These are phyloP conservation scores for Funneliformis caledonium DNA, from an alignment of 371 early-diverging fungal genomes.

Conservation along the genomic window DNA sequence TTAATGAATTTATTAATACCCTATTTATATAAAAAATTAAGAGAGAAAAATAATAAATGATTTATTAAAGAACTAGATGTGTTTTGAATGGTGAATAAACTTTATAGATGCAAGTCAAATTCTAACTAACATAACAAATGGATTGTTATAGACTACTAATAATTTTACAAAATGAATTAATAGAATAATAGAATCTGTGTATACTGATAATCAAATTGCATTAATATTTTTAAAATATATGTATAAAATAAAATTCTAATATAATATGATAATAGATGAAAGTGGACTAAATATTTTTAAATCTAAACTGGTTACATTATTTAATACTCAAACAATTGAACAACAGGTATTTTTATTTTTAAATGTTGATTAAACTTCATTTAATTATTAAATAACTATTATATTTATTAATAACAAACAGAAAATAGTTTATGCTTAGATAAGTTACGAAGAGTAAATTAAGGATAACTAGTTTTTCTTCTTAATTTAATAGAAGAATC, in stretches of 20 bases:
- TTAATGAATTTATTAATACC: background rate
- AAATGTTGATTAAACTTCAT: background rate
- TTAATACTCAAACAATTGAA: too few relatives aligned
- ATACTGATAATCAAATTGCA: background rate
- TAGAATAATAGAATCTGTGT: background rate
- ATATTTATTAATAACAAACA: too few relatives aligned
- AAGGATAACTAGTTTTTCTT: too few relatives aligned
- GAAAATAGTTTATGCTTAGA: too few relatives aligned
- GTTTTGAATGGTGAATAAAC: background rate
- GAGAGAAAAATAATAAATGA: background rate
- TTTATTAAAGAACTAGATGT: background rate
- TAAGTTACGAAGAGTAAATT: too few relatives aligned
- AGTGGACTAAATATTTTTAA: background rate
- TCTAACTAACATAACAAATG: background rate
- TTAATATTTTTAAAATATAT: background rate
- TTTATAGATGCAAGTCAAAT: background rate
- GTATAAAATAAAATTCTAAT: background rate
- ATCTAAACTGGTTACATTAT: background rate
- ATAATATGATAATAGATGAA: background rate
- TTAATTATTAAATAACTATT: background rate
- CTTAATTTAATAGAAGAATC: too few relatives aligned
- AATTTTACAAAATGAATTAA: background rate
- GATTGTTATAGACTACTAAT: background rate
- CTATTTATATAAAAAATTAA: background rate
- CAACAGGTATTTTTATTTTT: background rate